Evolutionary conservation across 257 asterid species (phyloP).

Genomic region (Gynochthodes officinalis): DNA sequence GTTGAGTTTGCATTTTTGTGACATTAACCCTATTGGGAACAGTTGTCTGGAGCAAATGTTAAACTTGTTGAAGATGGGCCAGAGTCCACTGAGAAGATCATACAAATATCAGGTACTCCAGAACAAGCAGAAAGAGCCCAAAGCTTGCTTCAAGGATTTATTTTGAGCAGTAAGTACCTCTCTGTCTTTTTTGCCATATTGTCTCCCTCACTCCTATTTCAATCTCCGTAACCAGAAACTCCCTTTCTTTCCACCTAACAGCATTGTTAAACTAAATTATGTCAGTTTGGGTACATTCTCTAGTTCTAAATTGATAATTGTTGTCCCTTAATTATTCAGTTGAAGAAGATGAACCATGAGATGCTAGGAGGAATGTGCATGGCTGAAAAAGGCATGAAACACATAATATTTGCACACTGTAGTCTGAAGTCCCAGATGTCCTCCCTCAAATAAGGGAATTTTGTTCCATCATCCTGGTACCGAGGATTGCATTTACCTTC

Average conservation of each 20-base stretch:
- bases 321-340: constrained; percentile 38
- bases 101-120: constrained; percentile 87
- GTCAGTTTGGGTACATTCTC: background rate
- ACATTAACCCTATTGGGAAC: constrained; percentile 20
- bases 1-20: background rate
- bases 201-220: background rate
- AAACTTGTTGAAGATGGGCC: constrained; percentile 66
- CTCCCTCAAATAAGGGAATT: constrained; percentile 5
- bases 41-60: constrained; percentile 90
- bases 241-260: background rate
- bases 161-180: constrained; percentile 75
- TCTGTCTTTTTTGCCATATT: constrained; percentile 3
- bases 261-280: background rate
- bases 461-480: constrained; percentile 2
- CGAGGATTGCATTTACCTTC: background rate
- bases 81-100: constrained; percentile 60
- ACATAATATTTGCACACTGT: background rate
- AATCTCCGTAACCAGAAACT: background rate
- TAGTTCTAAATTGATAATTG: background rate
- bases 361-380: background rate
- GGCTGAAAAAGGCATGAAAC: background rate
- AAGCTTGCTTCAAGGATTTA: constrained; percentile 95
- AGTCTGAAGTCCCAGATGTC: constrained; percentile 7
- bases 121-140: constrained; percentile 98
- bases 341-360: constrained; percentile 67